Base-by-base conservation (phyloP, 2,329 filamentous ascomycete genomes). In the Botrytis deweyae region DNA sequence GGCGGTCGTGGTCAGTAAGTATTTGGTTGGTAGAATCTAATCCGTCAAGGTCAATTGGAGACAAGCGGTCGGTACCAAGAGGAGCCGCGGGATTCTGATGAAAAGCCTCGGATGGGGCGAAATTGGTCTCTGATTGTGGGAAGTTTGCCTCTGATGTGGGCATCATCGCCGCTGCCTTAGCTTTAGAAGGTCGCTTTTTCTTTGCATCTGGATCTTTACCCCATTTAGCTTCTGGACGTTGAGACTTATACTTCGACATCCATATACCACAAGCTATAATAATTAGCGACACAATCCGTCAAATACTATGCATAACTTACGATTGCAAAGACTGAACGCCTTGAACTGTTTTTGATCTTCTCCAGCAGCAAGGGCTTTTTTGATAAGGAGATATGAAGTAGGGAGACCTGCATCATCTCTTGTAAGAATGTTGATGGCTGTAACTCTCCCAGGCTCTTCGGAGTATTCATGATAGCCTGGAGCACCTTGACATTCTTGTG, bases 191-290 rank as follows among this genome's bases (percentile, higher is more conserved):
- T n/a, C 76, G 75, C 36, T 75, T 73, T 85, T 84, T 81, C 85
- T 88, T 77, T 83, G 85, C 70, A 86, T 84, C 62, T 86, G 86
- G 77, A 87, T 87, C 38, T 46, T 64, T 73, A 38, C 89, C 93
- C 95, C 95, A 99, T 77, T 91, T 90, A 75, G 95, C 90, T 72
- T 90, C 86, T 3, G 96, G 96, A 14, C 96, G 91, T 85, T 97
- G 96, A 38, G 85, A 87, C 80, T 93, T 94, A 82, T 92, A 94
- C 80, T 98, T 98, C 75, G 91, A 90, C 78, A 99, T 91, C 94
- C 94, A 99, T 61, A 99, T 90, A 29, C 96, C 96, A 81, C 96
- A 99, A 74, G 95, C 89, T 91, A 68, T 73, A 69, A 75, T 82
- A 77, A 82, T 77, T 72, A 78, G 75, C 74, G 52, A 70, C 49